phyloP scores from a whole-genome alignment of 2,329 filamentous ascomycete species.

The Xylaria polymorpha region DNA sequence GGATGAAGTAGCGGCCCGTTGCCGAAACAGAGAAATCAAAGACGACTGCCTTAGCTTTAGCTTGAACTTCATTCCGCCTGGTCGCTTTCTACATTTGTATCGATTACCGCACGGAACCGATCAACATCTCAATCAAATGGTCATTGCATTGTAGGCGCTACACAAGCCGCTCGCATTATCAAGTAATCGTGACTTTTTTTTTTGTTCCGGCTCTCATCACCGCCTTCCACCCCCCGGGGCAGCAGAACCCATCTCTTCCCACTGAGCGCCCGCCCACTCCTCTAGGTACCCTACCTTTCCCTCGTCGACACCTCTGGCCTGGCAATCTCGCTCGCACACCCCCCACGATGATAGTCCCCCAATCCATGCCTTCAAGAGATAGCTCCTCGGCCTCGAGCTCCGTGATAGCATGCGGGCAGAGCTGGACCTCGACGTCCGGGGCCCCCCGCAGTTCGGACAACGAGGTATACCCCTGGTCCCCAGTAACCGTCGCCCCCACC shows the following conservation, averaged over 20 bases:
- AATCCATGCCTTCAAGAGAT: slow-evolving; percentile 88
- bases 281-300: slow-evolving; percentile 83
- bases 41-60: no score
- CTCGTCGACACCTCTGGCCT: slow-evolving; percentile 65
- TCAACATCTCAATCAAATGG: background rate
- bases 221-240: slow-evolving; percentile 29
- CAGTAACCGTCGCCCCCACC: slow-evolving; percentile 43
- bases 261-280: slow-evolving; percentile 98
- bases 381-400: slow-evolving; percentile 84
- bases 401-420: slow-evolving; percentile 89
- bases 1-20: no score
- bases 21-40: no score
- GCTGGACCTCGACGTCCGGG: slow-evolving; percentile 87
- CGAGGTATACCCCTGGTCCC: slow-evolving; percentile 69
- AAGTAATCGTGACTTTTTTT: background rate
- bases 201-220: background rate
- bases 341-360: slow-evolving; percentile 90
- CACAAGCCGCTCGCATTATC: background rate
- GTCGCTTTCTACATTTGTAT: background rate
- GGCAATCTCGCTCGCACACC: slow-evolving; percentile 85
- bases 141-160: background rate
- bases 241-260: slow-evolving; percentile 76
- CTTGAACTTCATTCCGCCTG: no score
- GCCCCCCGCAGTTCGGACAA: slow-evolving; percentile 79
- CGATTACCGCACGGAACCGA: background rate